These are phyloP conservation scores for Austroboletus niveus DNA, from an alignment of 1,284 basidiomycete genomes.

Conservation along the genomic window DNA sequence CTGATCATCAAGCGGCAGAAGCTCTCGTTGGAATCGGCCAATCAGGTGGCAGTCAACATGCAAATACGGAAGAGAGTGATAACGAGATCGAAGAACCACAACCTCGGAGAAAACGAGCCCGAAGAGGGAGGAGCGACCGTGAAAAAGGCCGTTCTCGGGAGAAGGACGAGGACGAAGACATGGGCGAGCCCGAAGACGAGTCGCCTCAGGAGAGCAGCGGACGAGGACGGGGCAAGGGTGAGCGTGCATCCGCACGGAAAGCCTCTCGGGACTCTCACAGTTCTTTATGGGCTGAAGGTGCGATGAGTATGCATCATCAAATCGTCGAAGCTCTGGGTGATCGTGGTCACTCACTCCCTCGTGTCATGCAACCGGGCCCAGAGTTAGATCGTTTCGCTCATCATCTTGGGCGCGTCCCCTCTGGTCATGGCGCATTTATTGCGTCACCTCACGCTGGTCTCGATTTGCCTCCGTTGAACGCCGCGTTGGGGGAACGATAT, in stretches of 20 bases:
- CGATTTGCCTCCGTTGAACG: constrained; percentile 58
- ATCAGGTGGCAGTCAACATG: constrained; percentile 40
- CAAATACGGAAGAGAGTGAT: constrained; percentile 52
- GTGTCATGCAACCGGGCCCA: constrained; percentile 28
- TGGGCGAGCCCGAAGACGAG: constrained; percentile 42
- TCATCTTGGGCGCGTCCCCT: constrained; percentile 35
- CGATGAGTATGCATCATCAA: constrained; percentile 34
- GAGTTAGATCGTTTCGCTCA: constrained; percentile 34
- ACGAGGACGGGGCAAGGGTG: constrained; percentile 32
- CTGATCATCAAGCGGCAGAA: constrained; percentile 81
- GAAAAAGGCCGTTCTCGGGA: constrained; percentile 36
- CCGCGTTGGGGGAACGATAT: constrained; percentile 38
- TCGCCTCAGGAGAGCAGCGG: constrained; percentile 26
- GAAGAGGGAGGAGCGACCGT: constrained; percentile 41
- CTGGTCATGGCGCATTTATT: constrained; percentile 34
- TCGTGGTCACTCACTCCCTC: constrained; percentile 34
- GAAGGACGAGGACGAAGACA: constrained; percentile 52
- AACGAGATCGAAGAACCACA: constrained; percentile 48
- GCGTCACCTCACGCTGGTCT: constrained; percentile 46
- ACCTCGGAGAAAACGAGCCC: constrained; percentile 54
- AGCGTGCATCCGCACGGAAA: constrained; percentile 36
- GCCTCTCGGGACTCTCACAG: constrained; percentile 35
- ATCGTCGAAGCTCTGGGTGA: constrained; percentile 36
- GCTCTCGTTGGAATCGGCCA: constrained; percentile 77
- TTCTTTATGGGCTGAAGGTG: constrained; percentile 36